phyloP scores from a whole-genome alignment of 2,329 filamentous ascomycete species.

The Alternaria sp. region DNA sequence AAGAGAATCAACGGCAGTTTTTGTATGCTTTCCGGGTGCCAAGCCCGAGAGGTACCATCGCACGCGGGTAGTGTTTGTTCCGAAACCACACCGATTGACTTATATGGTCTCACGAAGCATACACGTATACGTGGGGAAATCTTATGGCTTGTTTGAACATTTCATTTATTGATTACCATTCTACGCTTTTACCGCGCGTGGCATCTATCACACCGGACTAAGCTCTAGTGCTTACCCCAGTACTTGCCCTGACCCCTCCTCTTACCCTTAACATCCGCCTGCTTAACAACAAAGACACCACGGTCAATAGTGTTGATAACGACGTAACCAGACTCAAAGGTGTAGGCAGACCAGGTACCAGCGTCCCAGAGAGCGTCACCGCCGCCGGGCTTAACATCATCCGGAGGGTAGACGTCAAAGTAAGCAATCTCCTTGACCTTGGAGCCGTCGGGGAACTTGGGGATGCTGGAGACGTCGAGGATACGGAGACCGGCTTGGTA shows the following conservation, averaged over 20 bases:
- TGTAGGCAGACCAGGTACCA: slow-evolving; percentile 52
- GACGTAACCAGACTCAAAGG: slow-evolving; percentile 52
- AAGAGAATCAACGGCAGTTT: too few species aligned
- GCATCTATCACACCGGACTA: background rate
- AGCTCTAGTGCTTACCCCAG: slow-evolving; percentile 21
- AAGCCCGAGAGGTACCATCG: background rate
- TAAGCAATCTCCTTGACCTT: slow-evolving; percentile 51
- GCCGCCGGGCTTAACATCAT: slow-evolving; percentile 43
- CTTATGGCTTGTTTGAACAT: background rate
- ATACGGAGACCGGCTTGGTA: slow-evolving; percentile 54
- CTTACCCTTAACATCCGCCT: slow-evolving; percentile 21
- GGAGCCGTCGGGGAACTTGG: slow-evolving; percentile 44
- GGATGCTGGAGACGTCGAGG: slow-evolving; percentile 50
- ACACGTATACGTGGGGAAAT: accelerated
- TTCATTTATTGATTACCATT: background rate
- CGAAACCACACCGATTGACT: too few species aligned
- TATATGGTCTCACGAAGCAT: too few species aligned
- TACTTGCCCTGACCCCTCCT: slow-evolving; percentile 37
- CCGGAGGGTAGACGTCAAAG: slow-evolving; percentile 52
- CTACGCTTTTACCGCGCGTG: background rate
- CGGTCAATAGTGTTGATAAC: slow-evolving; percentile 59
- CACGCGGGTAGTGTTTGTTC: too few species aligned
- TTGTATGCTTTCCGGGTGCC: background rate
- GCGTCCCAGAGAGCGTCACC: slow-evolving; percentile 49
- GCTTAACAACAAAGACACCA: slow-evolving; percentile 46